phyloP scores from a whole-genome alignment of 495 filamentous ascomycete genomes.

The Podospora anserina region DNA sequence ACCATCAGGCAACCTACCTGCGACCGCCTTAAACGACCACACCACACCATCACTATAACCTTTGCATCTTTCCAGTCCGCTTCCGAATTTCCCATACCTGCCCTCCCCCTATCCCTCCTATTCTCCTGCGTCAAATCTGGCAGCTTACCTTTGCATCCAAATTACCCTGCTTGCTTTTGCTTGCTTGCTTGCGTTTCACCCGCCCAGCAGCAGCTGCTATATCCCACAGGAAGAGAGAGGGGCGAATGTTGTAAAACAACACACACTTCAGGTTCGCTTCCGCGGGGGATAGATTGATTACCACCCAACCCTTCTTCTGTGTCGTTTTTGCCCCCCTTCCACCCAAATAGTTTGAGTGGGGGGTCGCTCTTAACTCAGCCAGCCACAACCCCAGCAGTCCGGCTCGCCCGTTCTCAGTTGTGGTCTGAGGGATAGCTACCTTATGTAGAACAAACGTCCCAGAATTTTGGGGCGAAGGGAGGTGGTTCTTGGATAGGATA shows the following conservation, averaged over 20 bases:
- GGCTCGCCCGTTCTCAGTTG: neutral
- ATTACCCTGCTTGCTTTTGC: no score
- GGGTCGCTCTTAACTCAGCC: no score
- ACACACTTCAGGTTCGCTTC: neutral
- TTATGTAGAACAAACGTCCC: neutral
- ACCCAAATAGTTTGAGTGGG: no score
- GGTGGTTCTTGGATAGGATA: neutral
- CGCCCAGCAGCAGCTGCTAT: neutral
- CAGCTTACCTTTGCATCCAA: neutral
- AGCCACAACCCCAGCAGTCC: neutral
- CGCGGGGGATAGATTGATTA: neutral
- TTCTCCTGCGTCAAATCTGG: neutral
- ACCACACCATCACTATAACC: neutral
- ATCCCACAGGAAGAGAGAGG: neutral
- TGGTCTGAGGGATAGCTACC: neutral
- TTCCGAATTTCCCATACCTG: no score
- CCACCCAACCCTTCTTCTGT: no score
- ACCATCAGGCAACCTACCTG: neutral
- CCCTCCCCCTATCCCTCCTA: no score
- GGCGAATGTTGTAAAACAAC: neutral
- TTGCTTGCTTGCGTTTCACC: neutral
- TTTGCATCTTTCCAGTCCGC: neutral
- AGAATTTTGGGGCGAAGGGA: neutral
- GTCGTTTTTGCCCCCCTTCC: no score
- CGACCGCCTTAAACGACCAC: neutral